Conservation (phyloP, 108 stramenopile species). For the Stephanodiscus minutulus region DNA sequence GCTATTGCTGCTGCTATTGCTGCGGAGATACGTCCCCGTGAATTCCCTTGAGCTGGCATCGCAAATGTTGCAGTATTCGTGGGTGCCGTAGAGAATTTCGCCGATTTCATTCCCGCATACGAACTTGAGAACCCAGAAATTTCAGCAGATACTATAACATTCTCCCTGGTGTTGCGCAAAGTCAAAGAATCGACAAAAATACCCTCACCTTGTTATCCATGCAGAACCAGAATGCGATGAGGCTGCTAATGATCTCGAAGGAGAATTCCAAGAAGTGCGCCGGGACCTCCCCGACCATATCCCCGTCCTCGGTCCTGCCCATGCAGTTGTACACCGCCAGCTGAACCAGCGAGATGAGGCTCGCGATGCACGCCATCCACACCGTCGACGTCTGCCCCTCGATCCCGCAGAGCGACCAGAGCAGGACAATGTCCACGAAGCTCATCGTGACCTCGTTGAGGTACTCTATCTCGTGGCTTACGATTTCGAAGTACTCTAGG, state of each 20-base stretch:
- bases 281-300: slow-evolving; percentile 18
- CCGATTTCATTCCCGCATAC: slow-evolving; percentile 46
- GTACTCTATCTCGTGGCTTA: slow-evolving; percentile 49
- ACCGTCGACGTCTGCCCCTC: background rate
- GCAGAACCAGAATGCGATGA: slow-evolving; percentile 53
- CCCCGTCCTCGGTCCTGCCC: slow-evolving; percentile 18
- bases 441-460: slow-evolving; percentile 51
- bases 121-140: background rate
- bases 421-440: slow-evolving; percentile 35
- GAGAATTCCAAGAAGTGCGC: slow-evolving; percentile 52
- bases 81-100: slow-evolving; percentile 42
- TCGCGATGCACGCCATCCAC: slow-evolving; percentile 17
- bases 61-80: slow-evolving; percentile 30
- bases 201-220: slow-evolving; percentile 39
- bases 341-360: slow-evolving; percentile 20
- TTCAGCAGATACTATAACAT: background rate
- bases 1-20: background rate
- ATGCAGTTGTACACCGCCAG: slow-evolving; percentile 23
- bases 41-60: slow-evolving; percentile 15
- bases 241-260: slow-evolving; percentile 28
- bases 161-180: too few relatives aligned
- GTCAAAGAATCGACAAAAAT: background rate
- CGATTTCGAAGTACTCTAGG: slow-evolving; percentile 46
- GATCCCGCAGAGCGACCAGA: slow-evolving; percentile 8
- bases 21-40: slow-evolving; percentile 7